A percentile compares a stretch with the other conserved stretches of the same genome.
These are phyloP conservation scores for Pythium dissotocum DNA, from an alignment of 352 stramenopile genomes.

Conservation along the genomic window DNA sequence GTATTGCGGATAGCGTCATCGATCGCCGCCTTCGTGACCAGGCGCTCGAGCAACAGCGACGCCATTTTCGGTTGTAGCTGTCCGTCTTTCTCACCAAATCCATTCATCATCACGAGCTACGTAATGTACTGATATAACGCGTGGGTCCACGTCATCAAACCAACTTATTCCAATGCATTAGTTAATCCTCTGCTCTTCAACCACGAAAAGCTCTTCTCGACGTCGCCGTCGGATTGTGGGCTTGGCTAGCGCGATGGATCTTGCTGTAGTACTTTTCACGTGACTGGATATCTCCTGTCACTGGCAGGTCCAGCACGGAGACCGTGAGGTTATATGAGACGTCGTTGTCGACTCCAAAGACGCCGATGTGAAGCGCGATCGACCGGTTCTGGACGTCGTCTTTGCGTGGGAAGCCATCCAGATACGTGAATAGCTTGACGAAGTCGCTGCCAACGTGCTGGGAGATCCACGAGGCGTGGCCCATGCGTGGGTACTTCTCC, in stretches of 20 bases:
- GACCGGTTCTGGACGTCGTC: slow-evolving; percentile 42
- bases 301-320: slow-evolving; percentile 59
- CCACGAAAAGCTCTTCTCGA: background rate
- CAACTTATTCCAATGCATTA: background rate
- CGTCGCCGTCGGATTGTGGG: background rate
- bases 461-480: slow-evolving; percentile 70
- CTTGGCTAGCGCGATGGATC: slow-evolving; percentile 34
- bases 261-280: slow-evolving; percentile 62
- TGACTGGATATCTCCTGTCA: slow-evolving; percentile 44
- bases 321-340: slow-evolving; percentile 54
- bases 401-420: slow-evolving; percentile 74
- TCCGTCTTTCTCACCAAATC: slow-evolving; percentile 1
- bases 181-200: background rate
- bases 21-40: slow-evolving; percentile 62
- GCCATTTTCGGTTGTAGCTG: slow-evolving; percentile 36
- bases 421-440: slow-evolving; percentile 72
- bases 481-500: slow-evolving; percentile 59
- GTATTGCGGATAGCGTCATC: slow-evolving; percentile 79
- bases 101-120: background rate
- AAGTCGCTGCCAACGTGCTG: slow-evolving; percentile 55
- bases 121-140: slow-evolving; percentile 1
- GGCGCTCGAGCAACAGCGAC: slow-evolving; percentile 69
- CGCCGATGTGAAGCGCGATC: slow-evolving; percentile 72
- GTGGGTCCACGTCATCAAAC: background rate
- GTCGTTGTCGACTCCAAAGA: slow-evolving; percentile 41